These are phyloP conservation scores for Diospyros kaki DNA, from an alignment of 148 eudicot species.

Conservation along the genomic window DNA sequence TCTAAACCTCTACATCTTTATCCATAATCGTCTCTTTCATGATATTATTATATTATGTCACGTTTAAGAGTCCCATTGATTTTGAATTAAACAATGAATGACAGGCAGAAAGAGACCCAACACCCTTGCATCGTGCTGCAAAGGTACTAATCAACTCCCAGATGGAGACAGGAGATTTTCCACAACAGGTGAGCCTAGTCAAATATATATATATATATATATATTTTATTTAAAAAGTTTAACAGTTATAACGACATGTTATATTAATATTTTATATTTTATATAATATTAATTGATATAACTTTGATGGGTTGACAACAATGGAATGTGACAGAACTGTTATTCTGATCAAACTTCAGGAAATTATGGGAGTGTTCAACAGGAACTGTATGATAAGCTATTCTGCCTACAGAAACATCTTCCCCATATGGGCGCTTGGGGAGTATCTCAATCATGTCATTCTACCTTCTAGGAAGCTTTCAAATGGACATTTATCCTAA, in stretches of 20 bases:
- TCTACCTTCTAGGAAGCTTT: background rate
- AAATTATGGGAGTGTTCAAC: background rate
- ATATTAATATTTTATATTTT: too few species aligned
- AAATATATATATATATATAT: too few species aligned
- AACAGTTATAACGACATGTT: too few species aligned
- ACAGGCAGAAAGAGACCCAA: constrained; percentile 17
- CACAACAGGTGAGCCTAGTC: constrained; percentile 14
- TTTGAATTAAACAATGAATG: background rate
- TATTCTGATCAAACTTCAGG: background rate
- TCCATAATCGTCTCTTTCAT: too few species aligned
- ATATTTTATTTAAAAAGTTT: too few species aligned
- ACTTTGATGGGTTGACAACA: too few species aligned
- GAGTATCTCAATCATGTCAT: constrained; percentile 4
- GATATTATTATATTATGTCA: too few species aligned
- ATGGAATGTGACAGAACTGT: too few species aligned
- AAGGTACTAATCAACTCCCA: constrained; percentile 18
- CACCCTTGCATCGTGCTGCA: constrained; percentile 15
- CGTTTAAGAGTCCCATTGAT: background rate
- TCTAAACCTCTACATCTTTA: too few species aligned
- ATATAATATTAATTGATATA: too few species aligned
- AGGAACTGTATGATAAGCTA: constrained; percentile 4
- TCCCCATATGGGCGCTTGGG: constrained; percentile 5
- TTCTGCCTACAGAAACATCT: constrained; percentile 6
- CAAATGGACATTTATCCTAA: too few species aligned
- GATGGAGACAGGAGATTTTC: constrained; percentile 22